Conservation (phyloP, 2,329 filamentous ascomycete genomes). For the Alternaria conjuncta region DNA sequence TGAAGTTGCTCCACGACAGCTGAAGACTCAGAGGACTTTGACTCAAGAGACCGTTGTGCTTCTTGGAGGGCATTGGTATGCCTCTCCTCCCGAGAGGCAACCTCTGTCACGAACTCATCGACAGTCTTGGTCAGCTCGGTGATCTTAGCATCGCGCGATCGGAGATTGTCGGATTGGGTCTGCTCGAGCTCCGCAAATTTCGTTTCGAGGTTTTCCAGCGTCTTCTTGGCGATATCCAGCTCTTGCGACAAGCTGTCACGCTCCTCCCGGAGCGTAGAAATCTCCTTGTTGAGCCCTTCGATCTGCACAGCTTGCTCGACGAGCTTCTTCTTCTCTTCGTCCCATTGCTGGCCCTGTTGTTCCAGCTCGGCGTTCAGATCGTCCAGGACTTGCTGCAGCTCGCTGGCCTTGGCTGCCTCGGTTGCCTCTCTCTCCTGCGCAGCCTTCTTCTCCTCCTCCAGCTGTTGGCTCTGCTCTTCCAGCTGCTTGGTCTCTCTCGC, state of each 20-base stretch:
- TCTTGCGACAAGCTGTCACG: slow-evolving; percentile 33
- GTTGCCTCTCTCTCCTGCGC: slow-evolving; percentile 40
- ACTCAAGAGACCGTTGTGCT: slow-evolving; percentile 32
- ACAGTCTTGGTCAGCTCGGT: slow-evolving; percentile 34
- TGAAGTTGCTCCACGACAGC: slow-evolving; percentile 43
- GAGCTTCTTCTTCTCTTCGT: slow-evolving; percentile 46
- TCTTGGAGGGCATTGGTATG: slow-evolving; percentile 34
- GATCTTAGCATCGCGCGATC: slow-evolving; percentile 38
- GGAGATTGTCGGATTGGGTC: slow-evolving; percentile 33
- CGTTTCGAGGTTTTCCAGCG: slow-evolving; percentile 35
- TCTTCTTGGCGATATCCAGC: slow-evolving; percentile 27
- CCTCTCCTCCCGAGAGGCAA: slow-evolving; percentile 27
- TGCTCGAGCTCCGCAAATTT: slow-evolving; percentile 38
- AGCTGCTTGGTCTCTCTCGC: slow-evolving; percentile 41
- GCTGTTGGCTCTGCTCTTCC: slow-evolving; percentile 39
- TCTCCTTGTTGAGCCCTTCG: slow-evolving; percentile 31
- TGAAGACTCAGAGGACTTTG: slow-evolving; percentile 39
- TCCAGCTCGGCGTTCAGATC: slow-evolving; percentile 46
- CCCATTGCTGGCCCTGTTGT: slow-evolving; percentile 44
- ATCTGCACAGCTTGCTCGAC: slow-evolving; percentile 40
- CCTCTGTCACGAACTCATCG: slow-evolving; percentile 31
- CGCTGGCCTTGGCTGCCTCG: slow-evolving; percentile 40
- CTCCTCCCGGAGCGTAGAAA: slow-evolving; percentile 33
- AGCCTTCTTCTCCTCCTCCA: slow-evolving; percentile 40
- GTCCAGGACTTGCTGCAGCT: slow-evolving; percentile 45